Evolutionary conservation across 805 yeast species (phyloP).

Genomic region (Starmerella tilneyi): DNA sequence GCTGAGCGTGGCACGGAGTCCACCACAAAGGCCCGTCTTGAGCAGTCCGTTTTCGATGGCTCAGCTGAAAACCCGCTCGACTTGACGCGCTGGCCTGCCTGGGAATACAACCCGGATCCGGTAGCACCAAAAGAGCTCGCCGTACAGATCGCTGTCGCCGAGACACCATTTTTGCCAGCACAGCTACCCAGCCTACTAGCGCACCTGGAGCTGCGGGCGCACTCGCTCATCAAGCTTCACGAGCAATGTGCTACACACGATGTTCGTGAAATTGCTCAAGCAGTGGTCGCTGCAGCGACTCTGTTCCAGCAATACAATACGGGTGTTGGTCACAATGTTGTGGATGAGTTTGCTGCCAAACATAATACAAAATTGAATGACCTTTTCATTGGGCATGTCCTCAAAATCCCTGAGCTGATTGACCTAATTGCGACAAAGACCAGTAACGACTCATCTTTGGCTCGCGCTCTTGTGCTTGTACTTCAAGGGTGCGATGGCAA

Average conservation of each 20-base stretch:
- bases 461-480: constrained; percentile 1
- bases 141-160: constrained; percentile 47
- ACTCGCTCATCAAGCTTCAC: constrained; percentile 39
- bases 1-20: constrained; percentile 27
- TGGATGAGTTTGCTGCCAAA: neutral
- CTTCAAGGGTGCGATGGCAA: constrained; percentile 4
- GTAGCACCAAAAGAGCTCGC: constrained; percentile 40
- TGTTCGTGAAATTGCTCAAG: constrained; percentile 17
- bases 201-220: constrained; percentile 43
- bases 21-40: constrained; percentile 55
- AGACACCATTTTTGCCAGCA: constrained; percentile 48
- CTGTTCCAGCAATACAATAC: constrained; percentile 2
- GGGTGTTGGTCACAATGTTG: neutral
- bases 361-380: neutral
- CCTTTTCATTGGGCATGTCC: neutral
- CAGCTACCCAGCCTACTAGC: constrained; percentile 41
- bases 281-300: constrained; percentile 16
- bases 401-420: neutral
- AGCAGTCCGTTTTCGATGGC: constrained; percentile 69
- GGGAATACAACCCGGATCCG: constrained; percentile 9
- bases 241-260: constrained; percentile 33
- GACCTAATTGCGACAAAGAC: neutral
- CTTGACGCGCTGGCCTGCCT: constrained; percentile 28
- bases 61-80: constrained; percentile 38
- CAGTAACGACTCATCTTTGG: neutral